Evolutionary conservation across 495 filamentous ascomycete species (phyloP).

Genomic region (Xylaria cubensis): DNA sequence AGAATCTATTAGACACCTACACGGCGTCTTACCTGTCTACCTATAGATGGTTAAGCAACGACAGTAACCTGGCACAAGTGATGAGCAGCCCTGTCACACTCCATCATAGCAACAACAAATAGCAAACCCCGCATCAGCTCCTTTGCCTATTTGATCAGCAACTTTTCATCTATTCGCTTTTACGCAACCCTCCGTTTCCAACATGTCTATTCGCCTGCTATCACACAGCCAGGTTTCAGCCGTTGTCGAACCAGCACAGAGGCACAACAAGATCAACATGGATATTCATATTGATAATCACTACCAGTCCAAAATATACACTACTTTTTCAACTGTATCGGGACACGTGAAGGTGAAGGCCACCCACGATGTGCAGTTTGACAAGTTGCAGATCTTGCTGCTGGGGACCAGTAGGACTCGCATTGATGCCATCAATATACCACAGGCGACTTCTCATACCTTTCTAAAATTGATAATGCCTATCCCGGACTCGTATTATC

Average conservation of each 20-base stretch:
- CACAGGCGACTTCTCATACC: constrained; percentile 54
- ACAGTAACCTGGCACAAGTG: neutral
- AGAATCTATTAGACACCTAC: neutral
- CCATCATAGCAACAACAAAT: constrained; percentile 7
- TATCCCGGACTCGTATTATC: constrained; percentile 70
- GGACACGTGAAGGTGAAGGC: constrained; percentile 63
- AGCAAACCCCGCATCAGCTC: constrained; percentile 16
- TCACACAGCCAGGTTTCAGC: constrained; percentile 24
- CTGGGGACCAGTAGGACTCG: constrained; percentile 65
- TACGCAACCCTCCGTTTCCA: constrained; percentile 4
- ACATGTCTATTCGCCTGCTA: constrained; percentile 31
- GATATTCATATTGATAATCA: constrained; percentile 54
- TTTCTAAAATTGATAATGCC: constrained; percentile 89
- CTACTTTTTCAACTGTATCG: constrained; percentile 52
- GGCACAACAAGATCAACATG: constrained; percentile 47
- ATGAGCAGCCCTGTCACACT: constrained; percentile 9
- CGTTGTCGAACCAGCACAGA: constrained; percentile 3
- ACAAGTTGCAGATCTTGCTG: constrained; percentile 80
- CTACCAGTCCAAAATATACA: constrained; percentile 56
- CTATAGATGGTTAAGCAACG: constrained; percentile 11
- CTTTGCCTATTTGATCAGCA: neutral
- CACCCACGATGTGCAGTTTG: constrained; percentile 72
- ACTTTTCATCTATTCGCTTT: constrained; percentile 1
- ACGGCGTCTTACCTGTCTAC: constrained; percentile 1
- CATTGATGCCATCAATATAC: constrained; percentile 50